phyloP scores from a whole-genome alignment of 148 eudicot genomes.

The Fallopia convolvulus region DNA sequence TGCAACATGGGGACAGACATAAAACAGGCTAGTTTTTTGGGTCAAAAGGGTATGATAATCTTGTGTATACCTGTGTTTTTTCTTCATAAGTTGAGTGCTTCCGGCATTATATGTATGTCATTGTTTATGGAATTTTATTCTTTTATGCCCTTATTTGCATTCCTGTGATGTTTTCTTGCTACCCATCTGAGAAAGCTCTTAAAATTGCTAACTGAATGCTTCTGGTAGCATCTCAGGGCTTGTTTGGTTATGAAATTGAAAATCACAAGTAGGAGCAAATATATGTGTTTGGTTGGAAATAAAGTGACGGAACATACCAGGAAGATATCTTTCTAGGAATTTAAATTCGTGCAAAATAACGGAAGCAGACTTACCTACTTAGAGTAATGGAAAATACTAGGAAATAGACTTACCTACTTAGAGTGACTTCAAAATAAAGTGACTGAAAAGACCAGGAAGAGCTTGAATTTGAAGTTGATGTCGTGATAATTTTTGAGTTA shows the following conservation, averaged over 20 bases:
- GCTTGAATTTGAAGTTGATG: neutral
- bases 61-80: neutral
- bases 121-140: neutral
- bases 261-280: neutral
- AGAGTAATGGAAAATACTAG: too few relatives aligned
- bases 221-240: neutral
- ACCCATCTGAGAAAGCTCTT: neutral
- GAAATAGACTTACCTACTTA: too few relatives aligned
- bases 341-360: too few relatives aligned
- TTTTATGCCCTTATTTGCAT: neutral
- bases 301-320: too few relatives aligned
- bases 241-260: neutral
- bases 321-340: too few relatives aligned
- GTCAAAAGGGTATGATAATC: constrained; percentile 59
- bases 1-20: constrained; percentile 95
- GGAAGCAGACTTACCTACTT: too few relatives aligned
- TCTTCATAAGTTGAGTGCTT: neutral
- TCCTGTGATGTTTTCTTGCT: neutral
- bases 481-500: neutral
- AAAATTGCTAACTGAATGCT: neutral
- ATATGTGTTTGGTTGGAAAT: neutral
- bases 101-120: neutral
- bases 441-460: neutral
- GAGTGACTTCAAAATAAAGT: too few relatives aligned
- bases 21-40: constrained; percentile 96